Conservation (phyloP, 2,329 filamentous ascomycete genomes). For the Kalmusia sp. region DNA sequence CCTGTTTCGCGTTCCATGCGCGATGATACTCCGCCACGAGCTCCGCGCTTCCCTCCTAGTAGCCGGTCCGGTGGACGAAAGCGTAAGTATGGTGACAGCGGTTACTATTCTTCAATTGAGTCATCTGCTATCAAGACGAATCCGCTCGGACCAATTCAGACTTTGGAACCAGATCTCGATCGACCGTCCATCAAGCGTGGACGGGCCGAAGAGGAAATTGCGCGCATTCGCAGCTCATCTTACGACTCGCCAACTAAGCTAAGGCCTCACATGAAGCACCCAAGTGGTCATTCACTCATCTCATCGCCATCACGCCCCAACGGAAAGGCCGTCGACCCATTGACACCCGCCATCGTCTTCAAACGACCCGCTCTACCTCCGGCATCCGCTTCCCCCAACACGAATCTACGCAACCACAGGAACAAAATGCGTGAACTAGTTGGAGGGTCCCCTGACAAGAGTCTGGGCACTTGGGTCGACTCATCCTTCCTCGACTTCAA, state of each 20-base stretch:
- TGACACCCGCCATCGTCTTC: conserved; percentile 86
- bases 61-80: conserved; percentile 74
- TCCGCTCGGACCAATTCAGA: conserved; percentile 68
- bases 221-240: conserved; percentile 87
- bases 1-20: conserved; percentile 69
- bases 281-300: conserved; percentile 36
- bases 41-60: conserved; percentile 65
- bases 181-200: conserved; percentile 85
- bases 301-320: conserved; percentile 52
- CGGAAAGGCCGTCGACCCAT: conserved; percentile 62
- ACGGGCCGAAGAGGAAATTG: conserved; percentile 94
- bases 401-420: conserved; percentile 87
- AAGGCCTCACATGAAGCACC: conserved; percentile 62
- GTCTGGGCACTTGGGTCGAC: conserved; percentile 59
- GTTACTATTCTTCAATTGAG: conserved; percentile 95
- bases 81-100: conserved; percentile 88
- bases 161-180: conserved; percentile 76
- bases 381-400: conserved; percentile 88
- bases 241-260: conserved; percentile 87
- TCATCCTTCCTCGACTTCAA: conserved; percentile 52
- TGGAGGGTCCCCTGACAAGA: conserved; percentile 73
- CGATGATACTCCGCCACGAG: conserved; percentile 79
- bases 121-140: conserved; percentile 83
- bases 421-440: conserved; percentile 82
- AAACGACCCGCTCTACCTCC: conserved; percentile 70